Percentiles rank a stretch among this genome's conserved stretches.
Conservation (phyloP, 306 rosid species). For the Lablab purpureus region DNA sequence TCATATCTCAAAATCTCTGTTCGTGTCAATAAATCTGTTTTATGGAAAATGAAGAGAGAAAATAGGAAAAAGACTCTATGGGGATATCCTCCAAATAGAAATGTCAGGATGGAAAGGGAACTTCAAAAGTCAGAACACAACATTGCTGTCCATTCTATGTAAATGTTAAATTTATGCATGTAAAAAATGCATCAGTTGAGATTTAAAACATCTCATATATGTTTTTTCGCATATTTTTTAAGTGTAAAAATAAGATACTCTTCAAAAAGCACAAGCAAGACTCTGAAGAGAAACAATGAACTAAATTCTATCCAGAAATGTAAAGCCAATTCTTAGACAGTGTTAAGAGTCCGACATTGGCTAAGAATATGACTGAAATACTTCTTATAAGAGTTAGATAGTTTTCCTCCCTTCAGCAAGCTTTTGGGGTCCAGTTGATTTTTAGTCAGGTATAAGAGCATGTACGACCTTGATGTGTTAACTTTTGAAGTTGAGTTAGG, state of each 20-base stretch:
- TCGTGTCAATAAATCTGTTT: conserved; percentile 16
- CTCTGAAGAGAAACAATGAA: conserved; percentile 14
- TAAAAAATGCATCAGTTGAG: too few relatives aligned
- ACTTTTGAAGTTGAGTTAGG: background rate
- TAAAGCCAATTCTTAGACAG: conserved; percentile 3
- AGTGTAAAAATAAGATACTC: conserved; percentile 3
- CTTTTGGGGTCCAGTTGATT: background rate
- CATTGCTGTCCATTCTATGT: conserved; percentile 31
- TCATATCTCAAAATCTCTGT: conserved; percentile 31
- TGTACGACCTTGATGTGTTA: background rate
- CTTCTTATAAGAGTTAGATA: background rate
- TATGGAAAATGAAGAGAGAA: background rate
- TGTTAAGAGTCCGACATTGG: background rate
- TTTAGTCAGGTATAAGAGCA: background rate
- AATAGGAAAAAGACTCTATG: background rate
- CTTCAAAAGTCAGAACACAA: background rate
- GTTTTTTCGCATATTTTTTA: too few relatives aligned
- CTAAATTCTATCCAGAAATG: conserved; percentile 22
- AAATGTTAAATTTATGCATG: too few relatives aligned
- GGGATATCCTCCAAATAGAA: conserved; percentile 17
- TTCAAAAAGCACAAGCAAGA: conserved; percentile 5
- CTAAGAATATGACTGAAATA: background rate
- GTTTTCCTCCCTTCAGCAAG: background rate
- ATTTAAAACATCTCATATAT: too few relatives aligned
- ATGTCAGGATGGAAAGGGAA: background rate